Evolutionary conservation across 73 alveolate genomes (phyloP).

Genomic region (Paramecium primaurelia): DNA sequence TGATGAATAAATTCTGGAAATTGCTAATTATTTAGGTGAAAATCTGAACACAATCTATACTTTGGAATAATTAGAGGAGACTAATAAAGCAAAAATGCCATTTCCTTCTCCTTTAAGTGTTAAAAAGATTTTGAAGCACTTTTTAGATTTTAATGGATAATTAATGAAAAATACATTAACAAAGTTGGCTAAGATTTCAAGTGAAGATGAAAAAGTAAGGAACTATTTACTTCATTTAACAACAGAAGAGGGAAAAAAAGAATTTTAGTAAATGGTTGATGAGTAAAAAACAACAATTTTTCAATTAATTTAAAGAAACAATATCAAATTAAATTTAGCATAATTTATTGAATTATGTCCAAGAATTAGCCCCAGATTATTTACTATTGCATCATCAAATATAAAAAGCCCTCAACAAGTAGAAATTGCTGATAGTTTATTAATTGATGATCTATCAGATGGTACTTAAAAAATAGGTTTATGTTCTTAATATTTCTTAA

Average conservation of each 20-base stretch:
- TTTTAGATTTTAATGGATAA: slow-evolving; percentile 81
- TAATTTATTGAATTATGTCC: slow-evolving; percentile 78
- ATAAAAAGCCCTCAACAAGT: slow-evolving; percentile 68
- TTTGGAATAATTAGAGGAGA: slow-evolving; percentile 53
- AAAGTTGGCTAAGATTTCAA: slow-evolving; percentile 61
- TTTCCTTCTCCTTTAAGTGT: slow-evolving; percentile 86
- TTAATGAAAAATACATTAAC: slow-evolving; percentile 70
- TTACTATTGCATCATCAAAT: slow-evolving; percentile 85
- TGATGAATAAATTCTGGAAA: slow-evolving; percentile 65
- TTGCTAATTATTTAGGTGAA: slow-evolving; percentile 67
- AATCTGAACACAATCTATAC: slow-evolving; percentile 64
- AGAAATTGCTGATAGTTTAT: slow-evolving; percentile 71
- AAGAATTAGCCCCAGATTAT: slow-evolving; percentile 85
- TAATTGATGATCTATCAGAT: slow-evolving; percentile 64
- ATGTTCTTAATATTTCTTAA: slow-evolving; percentile 72
- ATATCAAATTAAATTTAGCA: slow-evolving; percentile 70
- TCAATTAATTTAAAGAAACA: slow-evolving; percentile 67
- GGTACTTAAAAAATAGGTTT: slow-evolving; percentile 72
- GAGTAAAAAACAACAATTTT: slow-evolving; percentile 63
- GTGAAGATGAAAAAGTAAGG: slow-evolving; percentile 63
- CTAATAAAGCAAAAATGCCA: slow-evolving; percentile 70
- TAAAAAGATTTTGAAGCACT: slow-evolving; percentile 73
- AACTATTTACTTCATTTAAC: slow-evolving; percentile 46
- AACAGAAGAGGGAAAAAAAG: slow-evolving; percentile 66
- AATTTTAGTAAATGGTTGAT: slow-evolving; percentile 56